Percentiles rank a stretch among this genome's conserved stretches.
phyloP scores from a whole-genome alignment of 176 grass and related monocot species.

The Puccinellia tenuiflora region DNA sequence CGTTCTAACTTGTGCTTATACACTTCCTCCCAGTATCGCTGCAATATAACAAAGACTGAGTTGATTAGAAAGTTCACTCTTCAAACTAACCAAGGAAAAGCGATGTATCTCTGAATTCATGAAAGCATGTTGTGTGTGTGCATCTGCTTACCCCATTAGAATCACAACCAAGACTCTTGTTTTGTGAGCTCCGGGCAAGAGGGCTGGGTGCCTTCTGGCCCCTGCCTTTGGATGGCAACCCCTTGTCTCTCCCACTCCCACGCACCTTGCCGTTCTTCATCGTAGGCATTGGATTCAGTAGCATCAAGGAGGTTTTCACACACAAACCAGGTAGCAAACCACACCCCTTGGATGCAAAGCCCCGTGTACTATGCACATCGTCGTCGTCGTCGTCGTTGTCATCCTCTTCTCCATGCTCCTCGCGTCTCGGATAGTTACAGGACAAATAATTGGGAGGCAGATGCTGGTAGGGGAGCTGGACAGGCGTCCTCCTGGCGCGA shows the following conservation, averaged over 20 bases:
- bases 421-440: conserved; percentile 34
- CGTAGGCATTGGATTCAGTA: conserved; percentile 73
- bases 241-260: not conserved
- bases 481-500: conserved; percentile 45
- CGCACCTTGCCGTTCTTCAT: conserved; percentile 41
- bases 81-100: not conserved
- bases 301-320: conserved; percentile 61
- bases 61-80: conserved; percentile 8
- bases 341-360: conserved; percentile 69
- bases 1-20: conserved; percentile 75
- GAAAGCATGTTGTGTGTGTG: not conserved
- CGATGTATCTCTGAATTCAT: not conserved
- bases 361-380: conserved; percentile 44
- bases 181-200: conserved; percentile 54
- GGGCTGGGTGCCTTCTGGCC: conserved; percentile 26
- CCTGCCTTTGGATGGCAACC: conserved; percentile 16
- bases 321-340: conserved; percentile 82
- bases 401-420: conserved; percentile 23
- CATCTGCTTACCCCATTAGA: conserved; percentile 35
- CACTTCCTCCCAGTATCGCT: conserved; percentile 87
- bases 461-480: conserved; percentile 64
- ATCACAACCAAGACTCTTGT: conserved; percentile 38
- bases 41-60: conserved; percentile 15
- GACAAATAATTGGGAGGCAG: conserved; percentile 54
- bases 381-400: conserved; percentile 43